Conservation (phyloP, 495 filamentous ascomycete genomes). For the Penicillium odoratum region DNA sequence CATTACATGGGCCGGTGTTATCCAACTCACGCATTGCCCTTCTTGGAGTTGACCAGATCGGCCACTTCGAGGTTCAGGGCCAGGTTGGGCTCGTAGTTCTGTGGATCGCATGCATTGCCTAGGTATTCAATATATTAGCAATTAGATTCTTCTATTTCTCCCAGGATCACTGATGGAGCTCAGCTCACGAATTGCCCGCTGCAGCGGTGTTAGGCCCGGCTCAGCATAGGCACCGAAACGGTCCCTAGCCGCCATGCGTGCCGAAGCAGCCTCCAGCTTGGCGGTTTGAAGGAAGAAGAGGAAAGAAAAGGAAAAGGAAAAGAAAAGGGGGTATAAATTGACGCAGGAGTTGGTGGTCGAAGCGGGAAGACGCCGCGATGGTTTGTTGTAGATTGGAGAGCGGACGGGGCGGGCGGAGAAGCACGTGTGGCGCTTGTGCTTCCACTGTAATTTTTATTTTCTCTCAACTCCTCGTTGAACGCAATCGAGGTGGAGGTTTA, state of each 20-base stretch:
- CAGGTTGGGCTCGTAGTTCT: conserved; percentile 96
- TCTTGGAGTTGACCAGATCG: conserved; percentile 96
- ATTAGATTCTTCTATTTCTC: conserved; percentile 1
- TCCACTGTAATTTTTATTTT: conserved; percentile 22
- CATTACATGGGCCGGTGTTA: conserved; percentile 4
- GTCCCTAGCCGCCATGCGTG: conserved; percentile 92
- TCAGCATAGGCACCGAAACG: conserved; percentile 84
- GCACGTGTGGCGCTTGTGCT: conserved; percentile 35
- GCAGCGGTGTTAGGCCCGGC: conserved; percentile 77
- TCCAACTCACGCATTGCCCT: conserved; percentile 77
- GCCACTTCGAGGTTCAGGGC: conserved; percentile 95
- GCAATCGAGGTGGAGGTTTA: not conserved
- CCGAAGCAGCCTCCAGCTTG: conserved; percentile 89
- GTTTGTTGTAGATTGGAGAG: conserved; percentile 22
- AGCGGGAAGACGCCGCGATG: conserved; percentile 18
- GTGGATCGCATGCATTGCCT: conserved; percentile 91
- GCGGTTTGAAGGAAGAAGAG: conserved; percentile 16
- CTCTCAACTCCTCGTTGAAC: not conserved
- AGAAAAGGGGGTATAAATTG: conserved; percentile 5
- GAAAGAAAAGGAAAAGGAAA: conserved; percentile 10
- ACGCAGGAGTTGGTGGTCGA: not conserved
- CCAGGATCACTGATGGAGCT: conserved; percentile 7
- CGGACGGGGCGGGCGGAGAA: conserved; percentile 25
- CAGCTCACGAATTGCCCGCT: conserved; percentile 81
- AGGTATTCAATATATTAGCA: conserved; percentile 6